Conservation (phyloP, 2,329 filamentous ascomycete species). For the Trichoderma harzianum region DNA sequence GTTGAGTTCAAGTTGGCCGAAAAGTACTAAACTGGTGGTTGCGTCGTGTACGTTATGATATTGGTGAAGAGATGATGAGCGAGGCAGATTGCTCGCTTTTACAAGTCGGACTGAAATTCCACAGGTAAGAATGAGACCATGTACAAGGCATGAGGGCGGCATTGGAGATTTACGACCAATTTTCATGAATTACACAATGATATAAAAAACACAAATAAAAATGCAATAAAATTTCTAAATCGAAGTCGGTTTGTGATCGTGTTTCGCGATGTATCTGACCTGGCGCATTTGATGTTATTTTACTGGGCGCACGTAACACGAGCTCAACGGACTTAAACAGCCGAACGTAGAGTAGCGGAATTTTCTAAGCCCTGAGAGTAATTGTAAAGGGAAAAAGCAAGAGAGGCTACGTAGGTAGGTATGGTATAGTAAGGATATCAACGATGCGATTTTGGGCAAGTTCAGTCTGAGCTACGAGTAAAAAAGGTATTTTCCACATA, state of each 20-base stretch:
- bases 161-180: neutral
- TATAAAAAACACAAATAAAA: neutral
- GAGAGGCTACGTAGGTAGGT: neutral
- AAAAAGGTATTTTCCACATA: neutral
- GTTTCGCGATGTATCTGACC: neutral
- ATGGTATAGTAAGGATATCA: neutral
- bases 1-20: conserved; percentile 53
- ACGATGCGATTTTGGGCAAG: neutral
- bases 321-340: neutral
- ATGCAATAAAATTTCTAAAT: neutral
- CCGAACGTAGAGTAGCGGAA: neutral
- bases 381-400: neutral
- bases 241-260: neutral
- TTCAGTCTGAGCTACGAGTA: neutral
- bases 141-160: neutral
- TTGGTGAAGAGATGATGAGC: neutral
- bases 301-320: neutral
- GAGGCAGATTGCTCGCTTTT: neutral
- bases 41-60: neutral
- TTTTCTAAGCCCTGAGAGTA: neutral
- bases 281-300: neutral
- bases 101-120: neutral
- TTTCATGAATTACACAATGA: neutral
- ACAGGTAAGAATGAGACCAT: neutral
- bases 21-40: conserved; percentile 15